Conservation (phyloP, 1,284 basidiomycete species). For the Wallemia mellicola region DNA sequence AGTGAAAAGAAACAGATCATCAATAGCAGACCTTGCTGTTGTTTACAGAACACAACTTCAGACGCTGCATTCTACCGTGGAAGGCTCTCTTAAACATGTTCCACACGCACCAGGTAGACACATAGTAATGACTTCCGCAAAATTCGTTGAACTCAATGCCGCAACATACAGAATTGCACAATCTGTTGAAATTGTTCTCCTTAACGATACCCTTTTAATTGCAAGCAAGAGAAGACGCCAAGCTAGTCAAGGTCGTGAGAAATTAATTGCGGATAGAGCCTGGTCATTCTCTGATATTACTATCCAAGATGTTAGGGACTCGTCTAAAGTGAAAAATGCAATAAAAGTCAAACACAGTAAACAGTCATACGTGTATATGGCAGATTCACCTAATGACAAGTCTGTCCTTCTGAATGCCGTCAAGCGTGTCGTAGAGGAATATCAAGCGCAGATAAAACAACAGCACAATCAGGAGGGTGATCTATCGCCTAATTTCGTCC, state of each 20-base stretch:
- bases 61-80: constrained; percentile 59
- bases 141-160: constrained; percentile 56
- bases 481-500: neutral
- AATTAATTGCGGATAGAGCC: constrained; percentile 64
- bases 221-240: constrained; percentile 24
- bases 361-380: constrained; percentile 76
- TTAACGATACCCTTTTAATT: constrained; percentile 72
- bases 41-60: constrained; percentile 86
- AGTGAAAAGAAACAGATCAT: constrained; percentile 45
- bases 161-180: constrained; percentile 85
- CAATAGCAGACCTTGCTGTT: constrained; percentile 67
- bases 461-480: neutral
- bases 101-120: constrained; percentile 70
- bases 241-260: constrained; percentile 25
- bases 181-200: constrained; percentile 56
- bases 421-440: constrained; percentile 68
- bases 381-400: constrained; percentile 53
- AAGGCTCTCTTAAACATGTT: constrained; percentile 87
- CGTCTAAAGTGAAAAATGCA: constrained; percentile 45
- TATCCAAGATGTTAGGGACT: constrained; percentile 77
- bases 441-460: neutral
- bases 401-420: constrained; percentile 56
- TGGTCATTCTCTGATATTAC: constrained; percentile 78
- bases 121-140: constrained; percentile 58
- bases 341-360: constrained; percentile 83